phyloP scores from a whole-genome alignment of 371 early-diverging fungal species.

The Fennellomyces sp. region DNA sequence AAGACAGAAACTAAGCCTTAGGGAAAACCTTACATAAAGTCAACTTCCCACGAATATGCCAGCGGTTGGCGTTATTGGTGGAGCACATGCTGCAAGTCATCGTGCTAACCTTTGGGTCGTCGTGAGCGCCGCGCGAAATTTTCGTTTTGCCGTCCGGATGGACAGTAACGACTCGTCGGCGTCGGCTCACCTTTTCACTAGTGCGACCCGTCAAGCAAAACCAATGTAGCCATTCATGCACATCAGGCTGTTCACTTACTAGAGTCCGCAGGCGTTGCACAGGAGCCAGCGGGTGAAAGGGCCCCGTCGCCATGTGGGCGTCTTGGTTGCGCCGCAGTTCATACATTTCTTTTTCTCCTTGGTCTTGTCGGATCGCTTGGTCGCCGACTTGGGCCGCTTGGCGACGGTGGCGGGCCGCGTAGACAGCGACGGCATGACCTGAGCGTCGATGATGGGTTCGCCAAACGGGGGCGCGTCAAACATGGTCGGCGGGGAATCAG shows the following conservation, averaged over 20 bases:
- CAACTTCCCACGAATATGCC: too few species aligned
- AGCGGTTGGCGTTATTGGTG: slow-evolving; percentile 19
- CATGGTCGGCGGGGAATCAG: too few species aligned
- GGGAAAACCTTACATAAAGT: too few species aligned
- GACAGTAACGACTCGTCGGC: slow-evolving; percentile 9
- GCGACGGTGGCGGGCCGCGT: neutral
- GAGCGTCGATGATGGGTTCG: too few species aligned
- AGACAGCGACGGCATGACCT: too few species aligned
- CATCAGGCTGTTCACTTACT: slow-evolving; percentile 61
- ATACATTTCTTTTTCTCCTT: slow-evolving; percentile 55
- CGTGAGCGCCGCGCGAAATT: slow-evolving; percentile 7
- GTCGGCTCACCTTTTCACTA: slow-evolving; percentile 20
- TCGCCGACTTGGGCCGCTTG: neutral
- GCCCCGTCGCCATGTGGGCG: slow-evolving; percentile 96
- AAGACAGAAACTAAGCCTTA: too few species aligned
- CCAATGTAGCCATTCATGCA: neutral
- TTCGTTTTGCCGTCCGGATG: slow-evolving; percentile 17
- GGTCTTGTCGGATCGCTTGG: neutral
- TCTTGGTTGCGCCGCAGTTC: slow-evolving; percentile 87
- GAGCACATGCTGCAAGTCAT: slow-evolving; percentile 1
- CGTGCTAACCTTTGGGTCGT: neutral
- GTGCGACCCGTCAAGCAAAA: too few species aligned
- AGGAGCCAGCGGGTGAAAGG: slow-evolving; percentile 67
- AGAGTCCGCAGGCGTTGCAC: slow-evolving; percentile 98
- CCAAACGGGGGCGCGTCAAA: too few species aligned